Conservation (phyloP, 768 basidiomycete genomes). For the Russula earlei region DNA sequence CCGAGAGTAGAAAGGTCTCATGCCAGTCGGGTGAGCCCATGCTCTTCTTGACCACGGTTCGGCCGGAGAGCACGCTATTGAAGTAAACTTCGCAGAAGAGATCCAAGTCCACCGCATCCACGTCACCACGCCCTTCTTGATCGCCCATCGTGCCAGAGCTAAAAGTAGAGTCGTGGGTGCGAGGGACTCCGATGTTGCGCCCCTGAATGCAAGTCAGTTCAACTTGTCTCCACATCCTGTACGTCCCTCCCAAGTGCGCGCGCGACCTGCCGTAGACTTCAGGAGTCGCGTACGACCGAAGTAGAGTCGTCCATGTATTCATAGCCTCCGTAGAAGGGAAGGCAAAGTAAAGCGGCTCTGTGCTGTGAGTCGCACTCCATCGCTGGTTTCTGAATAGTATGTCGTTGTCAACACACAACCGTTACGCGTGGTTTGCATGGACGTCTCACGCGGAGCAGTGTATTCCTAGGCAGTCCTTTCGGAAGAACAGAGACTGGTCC, state of each 20-base stretch:
- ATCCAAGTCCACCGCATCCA: conserved; percentile 53
- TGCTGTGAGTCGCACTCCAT: conserved; percentile 41
- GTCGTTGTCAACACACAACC: conserved; percentile 1
- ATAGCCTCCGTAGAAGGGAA: conserved; percentile 56
- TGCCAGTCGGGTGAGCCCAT: conserved; percentile 71
- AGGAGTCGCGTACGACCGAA: conserved; percentile 72
- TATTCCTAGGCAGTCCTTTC: conserved; percentile 67
- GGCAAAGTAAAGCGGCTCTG: conserved; percentile 66
- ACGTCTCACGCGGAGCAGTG: conserved; percentile 46
- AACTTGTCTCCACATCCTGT: conserved; percentile 82
- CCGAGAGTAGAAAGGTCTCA: conserved; percentile 63
- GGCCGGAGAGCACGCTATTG: conserved; percentile 56
- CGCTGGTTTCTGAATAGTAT: conserved; percentile 41
- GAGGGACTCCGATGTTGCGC: conserved; percentile 55
- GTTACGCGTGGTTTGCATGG: not conserved
- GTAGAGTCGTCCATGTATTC: conserved; percentile 69
- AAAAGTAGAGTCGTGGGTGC: conserved; percentile 28
- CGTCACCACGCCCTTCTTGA: conserved; percentile 18
- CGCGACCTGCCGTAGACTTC: conserved; percentile 64
- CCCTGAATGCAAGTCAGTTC: conserved; percentile 66
- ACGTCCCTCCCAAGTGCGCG: conserved; percentile 53
- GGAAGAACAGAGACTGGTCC: conserved; percentile 68
- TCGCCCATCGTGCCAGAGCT: conserved; percentile 15
- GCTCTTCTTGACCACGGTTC: conserved; percentile 65
- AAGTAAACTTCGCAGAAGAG: conserved; percentile 73